Base-by-base conservation (phyloP, 768 basidiomycete species). In the Lentinula sp. region DNA sequence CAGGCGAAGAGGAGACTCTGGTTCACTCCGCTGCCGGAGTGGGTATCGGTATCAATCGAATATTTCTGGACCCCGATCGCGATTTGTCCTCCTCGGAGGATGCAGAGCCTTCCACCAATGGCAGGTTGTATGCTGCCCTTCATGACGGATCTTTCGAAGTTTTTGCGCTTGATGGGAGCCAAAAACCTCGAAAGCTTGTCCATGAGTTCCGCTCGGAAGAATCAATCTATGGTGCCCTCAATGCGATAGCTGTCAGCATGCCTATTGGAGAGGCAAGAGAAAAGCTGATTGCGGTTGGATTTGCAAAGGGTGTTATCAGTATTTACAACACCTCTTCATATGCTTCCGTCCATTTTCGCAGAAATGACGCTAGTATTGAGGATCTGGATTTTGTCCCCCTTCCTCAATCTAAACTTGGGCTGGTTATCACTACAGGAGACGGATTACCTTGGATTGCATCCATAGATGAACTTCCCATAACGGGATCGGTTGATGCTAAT, bases 121-220 rank as follows among this genome's bases (percentile, higher is more conserved):
- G 83, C 62, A 64, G 82, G 39, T 72, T 82, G 2, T 86, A 82
- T 62, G 79, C 78, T 55, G 86, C 81, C 0, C 73, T 89, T 4
- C 75, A 81, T 52, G 78, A 78, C 60, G 87, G 86, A 1, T 72
- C 76, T 0, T 80, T 88, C 63, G 78, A 85, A 61, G 67, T 74
- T 2, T 80, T 87, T 64, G 86, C 89, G 63, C 74, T 87, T 18
- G 73, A 81, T 0, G 43, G 10, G 6, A n/a, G 8, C 4, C 20
- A 46, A 33, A 36, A 57, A 57, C 67, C 77, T n/a, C 73, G 74
- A 61, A 65, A 63, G 15, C 67, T 70, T 0, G 64, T 72, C 7
- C 69, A 69, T 57, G 61, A 60, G n/a, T 74, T 73, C 6, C 56
- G 72, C 1, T 65, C 74, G 2, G 57, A 66, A 35, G 51, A 65